Evolutionary conservation across 371 early-diverging fungal genomes (phyloP).

Genomic region (Saksenaea oblongispora): DNA sequence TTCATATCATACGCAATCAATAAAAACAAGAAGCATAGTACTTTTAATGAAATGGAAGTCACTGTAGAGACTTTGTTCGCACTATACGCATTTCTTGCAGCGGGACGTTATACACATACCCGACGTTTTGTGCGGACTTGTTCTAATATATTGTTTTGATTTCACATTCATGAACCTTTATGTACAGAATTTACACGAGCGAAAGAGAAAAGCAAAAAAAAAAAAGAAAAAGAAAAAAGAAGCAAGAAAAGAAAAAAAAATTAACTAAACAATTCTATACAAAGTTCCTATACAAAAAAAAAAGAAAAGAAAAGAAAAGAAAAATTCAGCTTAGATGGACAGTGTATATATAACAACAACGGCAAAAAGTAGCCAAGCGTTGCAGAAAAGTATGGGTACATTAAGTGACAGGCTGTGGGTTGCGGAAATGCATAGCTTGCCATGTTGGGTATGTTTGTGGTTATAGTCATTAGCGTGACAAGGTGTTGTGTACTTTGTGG

Average conservation of each 20-base stretch:
- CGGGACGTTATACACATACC: too few species aligned
- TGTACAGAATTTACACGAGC: neutral
- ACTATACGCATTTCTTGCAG: too few species aligned
- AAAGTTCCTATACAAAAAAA: slow-evolving; percentile 1
- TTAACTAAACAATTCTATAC: slow-evolving; percentile 2
- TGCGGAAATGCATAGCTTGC: too few species aligned
- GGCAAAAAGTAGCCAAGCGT: neutral
- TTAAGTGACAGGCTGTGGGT: neutral
- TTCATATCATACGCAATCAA: neutral
- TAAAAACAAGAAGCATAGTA: neutral
- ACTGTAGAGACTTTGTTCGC: too few species aligned
- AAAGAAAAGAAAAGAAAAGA: too few species aligned
- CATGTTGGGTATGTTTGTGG: neutral
- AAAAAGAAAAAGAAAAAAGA: neutral
- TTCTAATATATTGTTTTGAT: too few species aligned
- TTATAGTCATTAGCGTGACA: neutral
- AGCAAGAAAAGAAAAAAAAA: too few species aligned
- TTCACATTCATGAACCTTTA: neutral
- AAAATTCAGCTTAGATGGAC: neutral
- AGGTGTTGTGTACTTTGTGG: neutral
- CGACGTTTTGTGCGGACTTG: too few species aligned
- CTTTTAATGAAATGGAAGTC: neutral
- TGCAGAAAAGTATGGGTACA: neutral
- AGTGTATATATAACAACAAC: neutral
- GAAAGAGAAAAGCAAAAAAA: neutral